These are phyloP conservation scores for Rubia yunnanensis DNA, from an alignment of 257 asterid genomes.

Conservation along the genomic window DNA sequence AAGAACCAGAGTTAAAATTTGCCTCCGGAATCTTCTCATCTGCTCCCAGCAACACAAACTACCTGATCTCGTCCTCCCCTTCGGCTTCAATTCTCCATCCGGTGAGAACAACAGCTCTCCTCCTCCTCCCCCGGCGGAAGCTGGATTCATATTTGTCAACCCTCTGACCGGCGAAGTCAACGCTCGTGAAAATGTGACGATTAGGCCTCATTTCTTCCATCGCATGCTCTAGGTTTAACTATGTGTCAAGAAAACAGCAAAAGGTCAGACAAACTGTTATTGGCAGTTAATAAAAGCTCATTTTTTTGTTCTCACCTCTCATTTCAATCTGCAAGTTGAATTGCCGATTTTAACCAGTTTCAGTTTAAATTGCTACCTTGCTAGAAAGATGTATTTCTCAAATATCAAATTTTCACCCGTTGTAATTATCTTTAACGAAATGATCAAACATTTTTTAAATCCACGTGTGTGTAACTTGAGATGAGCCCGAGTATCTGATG, in stretches of 20 bases:
- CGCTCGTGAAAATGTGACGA: not conserved
- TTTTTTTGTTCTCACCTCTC: no score
- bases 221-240: not conserved
- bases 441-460: no score
- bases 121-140: not conserved
- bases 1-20: slow-evolving; percentile 57
- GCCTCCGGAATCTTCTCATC: slow-evolving; percentile 20
- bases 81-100: not conserved
- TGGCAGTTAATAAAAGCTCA: no score
- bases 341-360: no score
- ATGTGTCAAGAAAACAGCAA: not conserved
- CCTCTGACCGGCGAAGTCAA: not conserved
- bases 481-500: no score
- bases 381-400: no score
- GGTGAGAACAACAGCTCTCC: not conserved
- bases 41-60: slow-evolving; percentile 13
- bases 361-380: no score
- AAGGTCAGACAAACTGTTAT: no score
- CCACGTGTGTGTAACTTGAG: no score
- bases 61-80: slow-evolving; percentile 8
- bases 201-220: not conserved
- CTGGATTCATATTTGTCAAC: not conserved
- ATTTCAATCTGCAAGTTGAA: no score
- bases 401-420: not conserved
- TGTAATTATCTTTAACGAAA: no score